Conservation (phyloP, 768 basidiomycete genomes). For the Pisolithus microcarpus region DNA sequence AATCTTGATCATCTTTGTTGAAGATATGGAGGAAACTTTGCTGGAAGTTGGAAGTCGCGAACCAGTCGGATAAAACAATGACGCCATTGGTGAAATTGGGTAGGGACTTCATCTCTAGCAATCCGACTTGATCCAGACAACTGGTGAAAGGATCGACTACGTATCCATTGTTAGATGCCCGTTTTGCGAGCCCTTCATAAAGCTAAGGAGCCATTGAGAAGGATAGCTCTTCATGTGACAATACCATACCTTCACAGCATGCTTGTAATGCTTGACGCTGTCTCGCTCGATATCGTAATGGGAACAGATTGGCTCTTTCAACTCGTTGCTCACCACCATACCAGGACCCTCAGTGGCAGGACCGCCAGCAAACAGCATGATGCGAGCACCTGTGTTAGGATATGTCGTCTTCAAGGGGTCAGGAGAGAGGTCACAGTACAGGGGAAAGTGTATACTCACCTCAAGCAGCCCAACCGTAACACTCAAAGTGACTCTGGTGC, state of each 20-base stretch:
- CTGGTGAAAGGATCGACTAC: conserved; percentile 94
- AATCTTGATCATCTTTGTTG: conserved; percentile 86
- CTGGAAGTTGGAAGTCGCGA: conserved; percentile 97
- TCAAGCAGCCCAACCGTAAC: no score
- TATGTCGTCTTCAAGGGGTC: no score
- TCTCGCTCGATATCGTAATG: no score
- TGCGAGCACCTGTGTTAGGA: no score
- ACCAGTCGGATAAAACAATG: conserved; percentile 93
- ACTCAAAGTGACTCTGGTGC: no score
- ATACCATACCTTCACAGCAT: conserved; percentile 43
- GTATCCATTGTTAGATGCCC: conserved; percentile 91
- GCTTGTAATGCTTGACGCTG: conserved; percentile 51
- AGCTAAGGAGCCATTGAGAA: conserved; percentile 46
- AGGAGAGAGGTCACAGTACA: no score
- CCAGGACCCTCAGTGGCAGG: conserved; percentile 96
- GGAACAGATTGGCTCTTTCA: no score
- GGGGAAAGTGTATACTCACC: no score
- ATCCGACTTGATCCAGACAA: conserved; percentile 94
- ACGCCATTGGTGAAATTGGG: conserved; percentile 81
- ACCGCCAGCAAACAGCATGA: conserved; percentile 90
- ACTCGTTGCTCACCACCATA: conserved; percentile 46
- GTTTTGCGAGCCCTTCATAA: conserved; percentile 92
- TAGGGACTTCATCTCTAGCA: conserved; percentile 95
- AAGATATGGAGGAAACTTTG: conserved; percentile 89
- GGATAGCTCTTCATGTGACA: background rate